These are phyloP conservation scores for Penium margaritaceum DNA, from an alignment of 139 green algal genomes.

Conservation along the genomic window DNA sequence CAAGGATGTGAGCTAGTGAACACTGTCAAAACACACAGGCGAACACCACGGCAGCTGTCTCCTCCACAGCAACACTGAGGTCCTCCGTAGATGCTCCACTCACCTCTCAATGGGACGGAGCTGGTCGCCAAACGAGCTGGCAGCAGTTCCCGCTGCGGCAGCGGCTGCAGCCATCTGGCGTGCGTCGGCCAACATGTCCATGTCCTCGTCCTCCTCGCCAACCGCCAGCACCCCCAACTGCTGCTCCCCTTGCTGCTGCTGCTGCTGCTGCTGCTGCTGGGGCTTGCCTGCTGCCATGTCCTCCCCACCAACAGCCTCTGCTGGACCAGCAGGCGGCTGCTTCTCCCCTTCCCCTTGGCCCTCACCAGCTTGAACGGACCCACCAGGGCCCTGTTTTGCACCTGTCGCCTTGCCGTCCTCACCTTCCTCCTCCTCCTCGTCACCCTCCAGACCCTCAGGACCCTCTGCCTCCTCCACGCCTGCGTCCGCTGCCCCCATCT, in stretches of 20 bases:
- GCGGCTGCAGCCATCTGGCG: slow-evolving; percentile 33
- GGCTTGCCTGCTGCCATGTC: not conserved
- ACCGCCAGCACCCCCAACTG: not conserved
- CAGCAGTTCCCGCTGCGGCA: slow-evolving; percentile 14
- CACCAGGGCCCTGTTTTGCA: slow-evolving; percentile 7
- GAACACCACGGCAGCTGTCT: not conserved
- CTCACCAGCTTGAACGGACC: not conserved
- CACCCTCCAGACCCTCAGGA: not conserved
- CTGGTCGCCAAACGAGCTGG: slow-evolving; percentile 25
- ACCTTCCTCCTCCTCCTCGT: not conserved
- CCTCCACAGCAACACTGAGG: not conserved
- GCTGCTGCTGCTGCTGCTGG: slow-evolving; percentile 1
- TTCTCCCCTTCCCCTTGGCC: not conserved
- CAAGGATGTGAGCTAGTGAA: too few species aligned
- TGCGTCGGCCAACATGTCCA: slow-evolving; percentile 44
- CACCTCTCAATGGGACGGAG: slow-evolving; percentile 44
- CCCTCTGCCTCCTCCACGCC: not conserved
- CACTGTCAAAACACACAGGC: too few species aligned
- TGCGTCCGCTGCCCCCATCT: slow-evolving; percentile 2
- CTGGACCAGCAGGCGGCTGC: not conserved
- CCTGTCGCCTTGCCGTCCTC: not conserved
- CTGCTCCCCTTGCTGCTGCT: not conserved
- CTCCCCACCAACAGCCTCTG: not conserved
- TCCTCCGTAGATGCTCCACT: not conserved
- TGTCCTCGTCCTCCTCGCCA: slow-evolving; percentile 13